Percentiles rank a stretch among this genome's conserved stretches.
These are phyloP conservation scores for Colletotrichum agaves DNA, from an alignment of 2,329 filamentous ascomycete species.

Conservation along the genomic window DNA sequence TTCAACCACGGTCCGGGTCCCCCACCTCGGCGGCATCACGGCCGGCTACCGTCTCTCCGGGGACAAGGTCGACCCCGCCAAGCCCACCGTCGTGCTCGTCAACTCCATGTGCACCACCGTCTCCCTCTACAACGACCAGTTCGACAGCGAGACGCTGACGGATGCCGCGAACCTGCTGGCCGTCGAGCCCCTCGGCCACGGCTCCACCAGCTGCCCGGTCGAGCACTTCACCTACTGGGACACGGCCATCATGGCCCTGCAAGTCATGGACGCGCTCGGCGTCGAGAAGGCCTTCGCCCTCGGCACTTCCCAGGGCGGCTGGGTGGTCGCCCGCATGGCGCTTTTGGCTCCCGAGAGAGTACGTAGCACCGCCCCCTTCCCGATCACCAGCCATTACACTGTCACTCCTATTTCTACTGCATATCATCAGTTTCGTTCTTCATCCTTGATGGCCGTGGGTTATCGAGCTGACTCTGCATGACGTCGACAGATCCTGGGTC, in stretches of 20 bases:
- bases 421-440: background rate
- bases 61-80: constrained; percentile 57
- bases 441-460: background rate
- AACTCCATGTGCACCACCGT: constrained; percentile 63
- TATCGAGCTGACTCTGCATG: background rate
- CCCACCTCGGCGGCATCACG: constrained; percentile 59
- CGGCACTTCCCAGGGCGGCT: constrained; percentile 64
- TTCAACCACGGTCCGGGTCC: constrained; percentile 55
- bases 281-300: constrained; percentile 60
- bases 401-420: background rate
- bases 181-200: constrained; percentile 64
- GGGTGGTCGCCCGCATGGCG: constrained; percentile 62
- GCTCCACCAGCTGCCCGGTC: constrained; percentile 52
- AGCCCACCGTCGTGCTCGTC: constrained; percentile 62
- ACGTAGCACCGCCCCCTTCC: constrained; percentile 37
- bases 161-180: constrained; percentile 59
- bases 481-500: constrained; percentile 54
- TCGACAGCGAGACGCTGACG: constrained; percentile 52
- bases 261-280: constrained; percentile 63
- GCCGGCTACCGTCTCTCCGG: constrained; percentile 57
- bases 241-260: constrained; percentile 62
- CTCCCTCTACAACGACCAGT: constrained; percentile 57
- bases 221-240: constrained; percentile 68
- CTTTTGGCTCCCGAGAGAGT: constrained; percentile 60
- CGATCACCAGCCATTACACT: background rate